Conservation (phyloP, 768 basidiomycete genomes). For the Phanerochaete sordida region DNA sequence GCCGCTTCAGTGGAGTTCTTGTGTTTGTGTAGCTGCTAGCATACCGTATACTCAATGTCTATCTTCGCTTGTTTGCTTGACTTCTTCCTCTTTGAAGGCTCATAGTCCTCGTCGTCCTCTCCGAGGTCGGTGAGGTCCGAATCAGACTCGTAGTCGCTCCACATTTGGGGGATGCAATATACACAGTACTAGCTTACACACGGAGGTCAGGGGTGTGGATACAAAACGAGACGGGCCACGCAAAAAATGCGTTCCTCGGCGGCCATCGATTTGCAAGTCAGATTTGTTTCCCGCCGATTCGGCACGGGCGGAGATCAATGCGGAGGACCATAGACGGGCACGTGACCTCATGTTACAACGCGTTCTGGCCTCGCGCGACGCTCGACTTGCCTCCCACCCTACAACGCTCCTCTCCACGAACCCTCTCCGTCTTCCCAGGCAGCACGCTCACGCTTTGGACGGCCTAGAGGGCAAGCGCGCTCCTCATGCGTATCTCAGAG, state of each 20-base stretch:
- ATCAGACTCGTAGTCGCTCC: slow-evolving; percentile 31
- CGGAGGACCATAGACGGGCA: not conserved
- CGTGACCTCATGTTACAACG: slow-evolving; percentile 11
- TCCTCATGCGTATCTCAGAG: slow-evolving; percentile 87
- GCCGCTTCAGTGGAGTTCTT: too few species aligned
- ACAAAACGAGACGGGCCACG: not conserved
- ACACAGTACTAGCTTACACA: not conserved
- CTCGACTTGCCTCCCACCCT: not conserved
- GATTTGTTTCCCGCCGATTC: not conserved
- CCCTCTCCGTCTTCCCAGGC: not conserved
- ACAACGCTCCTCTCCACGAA: not conserved
- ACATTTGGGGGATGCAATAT: not conserved
- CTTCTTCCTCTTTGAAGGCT: slow-evolving; percentile 21
- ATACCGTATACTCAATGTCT: too few species aligned
- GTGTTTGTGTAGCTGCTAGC: too few species aligned
- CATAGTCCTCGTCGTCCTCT: slow-evolving; percentile 36
- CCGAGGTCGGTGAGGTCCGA: slow-evolving; percentile 45
- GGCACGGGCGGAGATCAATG: not conserved
- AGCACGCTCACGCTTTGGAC: not conserved
- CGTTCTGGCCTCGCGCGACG: slow-evolving; percentile 2
- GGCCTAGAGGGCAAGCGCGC: not conserved
- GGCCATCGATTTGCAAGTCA: not conserved
- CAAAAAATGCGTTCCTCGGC: not conserved
- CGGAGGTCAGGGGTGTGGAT: not conserved
- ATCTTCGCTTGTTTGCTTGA: slow-evolving; percentile 27